Evolutionary conservation across 1,284 basidiomycete species (phyloP).

Genomic region (Schizophyllum amplum): DNA sequence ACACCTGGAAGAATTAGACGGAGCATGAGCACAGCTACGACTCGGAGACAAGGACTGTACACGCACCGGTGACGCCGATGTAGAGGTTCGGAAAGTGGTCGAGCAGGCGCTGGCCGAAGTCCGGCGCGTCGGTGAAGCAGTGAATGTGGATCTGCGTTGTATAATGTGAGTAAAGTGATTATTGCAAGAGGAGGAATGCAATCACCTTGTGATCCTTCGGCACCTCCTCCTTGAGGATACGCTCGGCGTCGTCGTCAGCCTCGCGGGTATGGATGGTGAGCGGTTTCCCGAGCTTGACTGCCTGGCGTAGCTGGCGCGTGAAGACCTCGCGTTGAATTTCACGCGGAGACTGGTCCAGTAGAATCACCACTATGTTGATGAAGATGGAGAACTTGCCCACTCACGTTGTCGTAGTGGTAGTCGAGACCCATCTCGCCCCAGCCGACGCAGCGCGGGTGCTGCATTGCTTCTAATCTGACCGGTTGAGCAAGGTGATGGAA

Average conservation of each 20-base stretch:
- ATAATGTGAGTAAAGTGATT: not conserved
- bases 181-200: not conserved
- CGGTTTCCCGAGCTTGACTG: conserved; percentile 60
- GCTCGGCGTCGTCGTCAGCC: conserved; percentile 72
- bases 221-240: conserved; percentile 64
- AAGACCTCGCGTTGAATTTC: conserved; percentile 60
- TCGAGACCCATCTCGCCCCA: conserved; percentile 85
- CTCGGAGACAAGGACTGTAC: not conserved
- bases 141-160: conserved; percentile 60
- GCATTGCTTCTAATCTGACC: conserved; percentile 61
- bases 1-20: conserved; percentile 40
- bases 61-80: conserved; percentile 68
- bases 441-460: conserved; percentile 71
- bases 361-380: not conserved
- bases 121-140: conserved; percentile 75
- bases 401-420: conserved; percentile 63
- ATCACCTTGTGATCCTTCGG: conserved; percentile 59
- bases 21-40: conserved; percentile 1
- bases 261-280: conserved; percentile 76
- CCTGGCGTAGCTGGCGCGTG: conserved; percentile 54
- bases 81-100: conserved; percentile 71
- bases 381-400: not conserved
- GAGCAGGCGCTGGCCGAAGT: conserved; percentile 61
- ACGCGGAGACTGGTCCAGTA: conserved; percentile 42
- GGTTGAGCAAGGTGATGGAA: not conserved